Evolutionary conservation across 139 green algal species (phyloP), one percentile per base, ranked within the genome.

Genomic region (Micractinium conductrix): DNA sequence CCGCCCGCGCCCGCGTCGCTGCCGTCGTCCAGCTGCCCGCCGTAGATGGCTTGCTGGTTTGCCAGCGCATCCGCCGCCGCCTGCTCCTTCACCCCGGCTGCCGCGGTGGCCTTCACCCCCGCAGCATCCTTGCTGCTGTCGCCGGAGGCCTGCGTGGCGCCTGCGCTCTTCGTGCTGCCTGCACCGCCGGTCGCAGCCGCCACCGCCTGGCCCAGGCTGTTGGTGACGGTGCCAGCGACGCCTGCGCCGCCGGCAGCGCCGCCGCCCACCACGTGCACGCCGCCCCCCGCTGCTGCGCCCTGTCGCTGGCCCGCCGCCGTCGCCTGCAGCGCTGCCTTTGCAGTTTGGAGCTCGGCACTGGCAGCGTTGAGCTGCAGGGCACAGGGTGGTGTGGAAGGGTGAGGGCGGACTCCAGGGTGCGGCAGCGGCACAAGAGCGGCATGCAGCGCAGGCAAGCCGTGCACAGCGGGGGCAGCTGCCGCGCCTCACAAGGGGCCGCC

Each of bases 41-140:
- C 28, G 35, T 60, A 79, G 12, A 79, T 79, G 44, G 73, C 73
- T 19, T 79, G 44, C 73, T 79, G 73, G 73, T 79, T 79, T 44
- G 73, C 73, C 73, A 79, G 73, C 30, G 73, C 73, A 17, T 79
- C 73, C 8, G 73, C 73, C 44, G 73, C 73, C 45, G 26, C 16
- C 73, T 79, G 70, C 40, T 53, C 21, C 70, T 78, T 42, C 45
- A 45, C 43, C 30, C 38, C 30, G n/a, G 73, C 48, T 14, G 48
- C 63, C 19, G 30, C 63, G 12, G 63, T 79, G 44, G 17, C 24
- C 71, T 42, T 12, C 42, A 21, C 26, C 71, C 33, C 43, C 42
- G 43, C 38, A 10, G 14, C 12, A 58, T 22, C 48, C 48, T 58
- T n/a, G n/a, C n/a, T n/a, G n/a, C n/a, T n/a, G n/a, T n/a, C n/a